Percentiles rank a stretch among this genome's conserved stretches.
Conservation (phyloP, 2,329 filamentous ascomycete genomes). For the Fusarium robinianum region DNA sequence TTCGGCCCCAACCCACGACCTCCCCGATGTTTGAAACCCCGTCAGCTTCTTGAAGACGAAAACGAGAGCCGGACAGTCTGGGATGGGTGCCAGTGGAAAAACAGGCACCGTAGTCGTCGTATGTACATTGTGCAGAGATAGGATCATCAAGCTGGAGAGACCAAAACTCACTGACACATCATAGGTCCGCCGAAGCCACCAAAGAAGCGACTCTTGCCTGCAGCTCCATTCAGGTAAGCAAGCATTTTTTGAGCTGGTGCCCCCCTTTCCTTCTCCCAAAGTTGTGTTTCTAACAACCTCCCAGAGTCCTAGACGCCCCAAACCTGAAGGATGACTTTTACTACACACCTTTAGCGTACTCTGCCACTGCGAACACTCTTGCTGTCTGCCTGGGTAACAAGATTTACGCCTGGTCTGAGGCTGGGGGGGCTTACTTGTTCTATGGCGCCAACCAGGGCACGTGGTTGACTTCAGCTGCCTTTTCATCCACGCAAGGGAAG, state of each 20-base stretch:
- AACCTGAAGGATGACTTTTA: constrained; percentile 94
- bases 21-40: constrained; percentile 4
- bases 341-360: constrained; percentile 89
- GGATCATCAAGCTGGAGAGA: too few relatives aligned
- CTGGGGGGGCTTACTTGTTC: constrained; percentile 62
- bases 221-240: constrained; percentile 74
- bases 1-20: constrained; percentile 43
- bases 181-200: constrained; percentile 23
- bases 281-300: constrained; percentile 39
- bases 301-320: constrained; percentile 82
- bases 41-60: neutral
- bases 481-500: constrained; percentile 77
- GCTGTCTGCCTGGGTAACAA: constrained; percentile 80
- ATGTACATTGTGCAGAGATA: too few relatives aligned
- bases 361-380: constrained; percentile 70
- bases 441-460: constrained; percentile 36
- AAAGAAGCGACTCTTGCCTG: constrained; percentile 59
- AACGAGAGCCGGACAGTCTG: constrained; percentile 29
- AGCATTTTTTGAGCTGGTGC: too few relatives aligned
- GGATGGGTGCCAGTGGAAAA: constrained; percentile 35
- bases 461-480: constrained; percentile 85
- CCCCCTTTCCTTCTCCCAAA: constrained; percentile 36
- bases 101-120: constrained; percentile 20
- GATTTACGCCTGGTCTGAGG: constrained; percentile 89
- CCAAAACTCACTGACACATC: constrained; percentile 17